These are phyloP conservation scores for Anacardium occidentale DNA, from an alignment of 345 rosid species.

Conservation along the genomic window DNA sequence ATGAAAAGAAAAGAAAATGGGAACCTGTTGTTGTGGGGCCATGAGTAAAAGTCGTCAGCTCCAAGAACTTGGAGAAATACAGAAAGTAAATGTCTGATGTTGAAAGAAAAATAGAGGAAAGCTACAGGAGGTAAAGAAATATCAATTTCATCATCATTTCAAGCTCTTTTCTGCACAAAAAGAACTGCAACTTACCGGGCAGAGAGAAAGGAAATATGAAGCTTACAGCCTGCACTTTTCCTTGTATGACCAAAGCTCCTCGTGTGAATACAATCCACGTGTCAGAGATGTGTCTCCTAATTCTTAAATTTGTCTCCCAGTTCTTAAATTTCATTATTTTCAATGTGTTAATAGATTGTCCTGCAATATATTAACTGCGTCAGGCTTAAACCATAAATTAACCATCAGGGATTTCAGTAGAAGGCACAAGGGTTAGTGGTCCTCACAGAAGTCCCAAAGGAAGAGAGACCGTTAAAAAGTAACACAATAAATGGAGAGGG, in stretches of 20 bases:
- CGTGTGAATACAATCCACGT: no score
- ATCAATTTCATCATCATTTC: background rate
- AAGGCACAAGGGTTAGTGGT: background rate
- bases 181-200: background rate
- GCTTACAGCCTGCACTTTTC: no score
- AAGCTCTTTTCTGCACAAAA: background rate
- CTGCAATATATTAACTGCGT: no score
- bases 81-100: background rate
- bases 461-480: slow-evolving; percentile 4
- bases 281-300: no score
- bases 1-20: background rate
- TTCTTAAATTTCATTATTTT: no score
- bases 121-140: background rate
- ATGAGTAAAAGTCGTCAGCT: slow-evolving; percentile 8
- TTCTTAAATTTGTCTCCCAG: no score
- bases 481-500: slow-evolving; percentile 8
- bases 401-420: background rate
- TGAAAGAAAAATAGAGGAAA: background rate
- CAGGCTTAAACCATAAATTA: no score
- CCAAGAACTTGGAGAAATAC: slow-evolving; percentile 2
- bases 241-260: no score
- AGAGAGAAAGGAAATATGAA: no score
- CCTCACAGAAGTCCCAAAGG: background rate
- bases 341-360: background rate
- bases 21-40: slow-evolving; percentile 31